phyloP scores from a whole-genome alignment of 208 protist species.

The Lotmaria passim region DNA sequence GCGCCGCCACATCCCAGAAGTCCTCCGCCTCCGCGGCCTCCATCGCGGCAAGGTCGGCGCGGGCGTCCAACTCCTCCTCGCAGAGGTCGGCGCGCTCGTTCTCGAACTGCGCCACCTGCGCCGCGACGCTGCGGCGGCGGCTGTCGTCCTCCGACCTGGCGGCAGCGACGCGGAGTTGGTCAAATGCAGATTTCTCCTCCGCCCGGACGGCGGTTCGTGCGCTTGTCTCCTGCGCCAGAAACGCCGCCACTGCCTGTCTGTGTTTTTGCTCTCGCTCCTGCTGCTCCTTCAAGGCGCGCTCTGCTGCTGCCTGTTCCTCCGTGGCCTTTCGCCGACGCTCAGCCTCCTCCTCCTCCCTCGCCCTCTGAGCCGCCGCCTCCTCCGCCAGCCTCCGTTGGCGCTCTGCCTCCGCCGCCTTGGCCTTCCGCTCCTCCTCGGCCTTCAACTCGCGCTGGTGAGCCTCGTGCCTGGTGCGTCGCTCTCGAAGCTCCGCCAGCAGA shows the following conservation, averaged over 20 bases:
- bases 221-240: constrained; percentile 20
- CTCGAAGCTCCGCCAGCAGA: constrained; percentile 15
- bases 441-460: constrained; percentile 3
- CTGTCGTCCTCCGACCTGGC: neutral
- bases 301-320: constrained; percentile 12
- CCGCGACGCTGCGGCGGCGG: neutral
- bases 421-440: constrained; percentile 7
- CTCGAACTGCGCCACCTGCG: constrained; percentile 13
- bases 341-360: neutral
- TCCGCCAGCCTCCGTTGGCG: neutral
- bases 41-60: neutral
- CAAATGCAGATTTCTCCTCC: constrained; percentile 6
- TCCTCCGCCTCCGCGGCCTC: constrained; percentile 19
- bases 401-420: neutral
- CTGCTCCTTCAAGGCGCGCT: neutral
- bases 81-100: constrained; percentile 7
- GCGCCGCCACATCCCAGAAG: constrained; percentile 16
- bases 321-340: constrained; percentile 14
- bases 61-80: constrained; percentile 22
- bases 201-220: neutral
- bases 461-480: constrained; percentile 8
- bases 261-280: constrained; percentile 7
- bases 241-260: constrained; percentile 1
- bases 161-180: constrained; percentile 4
- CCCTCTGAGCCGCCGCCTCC: neutral